Conservation (phyloP, 306 rosid species). For the Prunus mira region DNA sequence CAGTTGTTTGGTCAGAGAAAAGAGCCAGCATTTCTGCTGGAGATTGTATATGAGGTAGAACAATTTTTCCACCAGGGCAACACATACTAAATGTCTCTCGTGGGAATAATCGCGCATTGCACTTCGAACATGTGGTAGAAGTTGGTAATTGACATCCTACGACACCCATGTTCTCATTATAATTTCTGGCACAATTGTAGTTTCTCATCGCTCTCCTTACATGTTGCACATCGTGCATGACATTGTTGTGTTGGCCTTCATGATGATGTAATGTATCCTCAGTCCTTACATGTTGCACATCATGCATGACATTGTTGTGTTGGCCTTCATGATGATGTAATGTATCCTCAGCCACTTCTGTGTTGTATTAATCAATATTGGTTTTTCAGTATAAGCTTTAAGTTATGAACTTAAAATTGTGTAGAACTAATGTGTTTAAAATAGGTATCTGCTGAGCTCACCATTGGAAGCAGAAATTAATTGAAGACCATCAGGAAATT, state of each 20-base stretch:
- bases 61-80: not conserved
- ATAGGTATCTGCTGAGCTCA: too few species aligned
- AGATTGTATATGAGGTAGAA: not conserved
- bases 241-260: not conserved
- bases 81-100: not conserved
- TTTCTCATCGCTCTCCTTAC: not conserved
- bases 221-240: not conserved
- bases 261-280: not conserved
- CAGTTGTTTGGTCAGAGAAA: not conserved
- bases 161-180: not conserved
- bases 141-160: not conserved
- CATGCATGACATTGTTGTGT: not conserved
- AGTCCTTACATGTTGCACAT: not conserved
- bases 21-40: not conserved
- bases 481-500: too few species aligned
- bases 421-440: too few species aligned
- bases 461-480: too few species aligned
- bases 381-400: too few species aligned
- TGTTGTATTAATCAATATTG: too few species aligned
- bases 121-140: not conserved
- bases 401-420: too few species aligned
- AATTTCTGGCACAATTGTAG: not conserved
- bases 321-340: not conserved
- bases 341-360: not conserved
- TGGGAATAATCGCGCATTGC: not conserved